Evolutionary conservation across 345 rosid genomes (phyloP).

Genomic region (Hibiscus trionum): DNA sequence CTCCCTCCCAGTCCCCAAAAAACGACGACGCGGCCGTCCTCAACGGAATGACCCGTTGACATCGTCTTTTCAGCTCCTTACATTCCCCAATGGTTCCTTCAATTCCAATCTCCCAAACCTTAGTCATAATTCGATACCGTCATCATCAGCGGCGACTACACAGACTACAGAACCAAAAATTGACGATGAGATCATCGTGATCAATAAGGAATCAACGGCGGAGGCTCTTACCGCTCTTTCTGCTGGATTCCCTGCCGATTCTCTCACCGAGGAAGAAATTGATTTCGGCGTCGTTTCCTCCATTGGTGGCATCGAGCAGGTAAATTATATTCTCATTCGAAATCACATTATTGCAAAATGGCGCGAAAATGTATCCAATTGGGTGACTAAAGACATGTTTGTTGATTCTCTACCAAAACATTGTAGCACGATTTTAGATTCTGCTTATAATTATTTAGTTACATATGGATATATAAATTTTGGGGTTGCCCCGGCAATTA

Average conservation of each 20-base stretch:
- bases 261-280: conserved; percentile 81
- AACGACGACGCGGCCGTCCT: conserved; percentile 80
- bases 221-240: conserved; percentile 87
- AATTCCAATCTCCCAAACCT: conserved; percentile 3
- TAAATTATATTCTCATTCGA: conserved; percentile 80
- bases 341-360: conserved; percentile 83
- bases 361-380: conserved; percentile 65
- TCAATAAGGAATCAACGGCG: conserved; percentile 78
- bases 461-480: conserved; percentile 79
- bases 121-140: conserved; percentile 17
- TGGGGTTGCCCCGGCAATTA: conserved; percentile 71
- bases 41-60: conserved; percentile 35
- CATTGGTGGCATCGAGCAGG: conserved; percentile 91
- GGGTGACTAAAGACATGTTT: conserved; percentile 77
- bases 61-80: conserved; percentile 33
- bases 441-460: conserved; percentile 73
- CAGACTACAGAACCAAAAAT: conserved; percentile 25
- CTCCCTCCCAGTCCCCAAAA: conserved; percentile 68
- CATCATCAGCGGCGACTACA: conserved; percentile 8
- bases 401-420: conserved; percentile 59
- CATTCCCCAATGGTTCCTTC: conserved; percentile 16
- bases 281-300: conserved; percentile 73
- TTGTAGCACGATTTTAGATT: conserved; percentile 56
- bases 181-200: conserved; percentile 82
- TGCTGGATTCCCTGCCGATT: conserved; percentile 93